Base-by-base conservation (phyloP, 306 rosid genomes). In the Arachis stenosperma region DNA sequence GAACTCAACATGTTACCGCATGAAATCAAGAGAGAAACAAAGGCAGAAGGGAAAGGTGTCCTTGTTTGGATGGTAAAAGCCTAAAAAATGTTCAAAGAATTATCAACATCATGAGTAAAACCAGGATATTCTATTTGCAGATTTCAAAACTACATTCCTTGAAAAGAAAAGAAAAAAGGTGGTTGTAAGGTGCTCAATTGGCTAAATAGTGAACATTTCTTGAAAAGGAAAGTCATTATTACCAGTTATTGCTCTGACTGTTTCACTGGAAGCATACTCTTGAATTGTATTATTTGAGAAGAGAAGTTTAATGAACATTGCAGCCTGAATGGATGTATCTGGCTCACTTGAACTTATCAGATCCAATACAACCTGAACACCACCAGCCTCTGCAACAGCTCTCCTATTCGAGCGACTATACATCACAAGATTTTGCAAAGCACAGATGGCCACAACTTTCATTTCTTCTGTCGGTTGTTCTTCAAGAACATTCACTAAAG, bases 371-470 rank as follows among this genome's bases (percentile, higher is more conserved):
- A 92, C 98, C 86, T 95, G 99, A 76, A 95, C 99, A 50, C 99
- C 99, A 79, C 99, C 97, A 7, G 98, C 98, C 90, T 95, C 98
- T 43, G 99, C 99, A 81, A 95, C 98, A 15, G 98, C 99, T 90
- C 99, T 88, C 84, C 79, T 95, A 80, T 95, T 91, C 57, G 96
- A 84, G 48, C 98, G 91, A 84, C 98, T 91, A 83, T 88, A 88
- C 97, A 90, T 95, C 59, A 95, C 99, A 83, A 95, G 99, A 82
- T 95, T 95, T 78, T 95, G 99, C 86, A 95, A 71, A 75, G 99
- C 96, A 79, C 99, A 95, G 78, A 95, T 95, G 22, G 99, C 96
- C 54, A 95, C 99, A 57, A 95, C 99, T 81, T 95, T 95, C 99
- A 95, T 95, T 81, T 91, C 99, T 86, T 95, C 98, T 14, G 99